Base-by-base conservation (phyloP, 2,329 filamentous ascomycete species). In the Aspergillus sclerotialis region DNA sequence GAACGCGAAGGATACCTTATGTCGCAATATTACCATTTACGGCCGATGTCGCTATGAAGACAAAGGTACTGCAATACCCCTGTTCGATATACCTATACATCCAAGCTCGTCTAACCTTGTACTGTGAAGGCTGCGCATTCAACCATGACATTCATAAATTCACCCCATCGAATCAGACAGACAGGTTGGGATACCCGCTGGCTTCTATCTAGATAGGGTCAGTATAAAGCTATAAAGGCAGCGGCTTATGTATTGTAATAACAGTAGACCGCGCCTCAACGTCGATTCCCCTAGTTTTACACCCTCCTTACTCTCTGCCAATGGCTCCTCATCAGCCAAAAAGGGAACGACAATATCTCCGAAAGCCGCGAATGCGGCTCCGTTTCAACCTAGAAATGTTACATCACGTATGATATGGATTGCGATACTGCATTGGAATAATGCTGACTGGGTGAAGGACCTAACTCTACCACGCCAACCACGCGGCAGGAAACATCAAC, bases 281-380 rank as follows among this genome's bases (percentile, higher is more conserved):
- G 92, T 94, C 54, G 92, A 96, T 53, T 96, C 92, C 7, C 90
- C 92, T 9, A 86, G 90, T 30, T 98, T 98, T 60, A 95, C 87
- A 0, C 90, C 90, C 24, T 66, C 76, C 10, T 34, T 59, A 17
- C 39, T 62, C 11, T 53, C 60, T 21, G 50, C 55, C 19, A 65
- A 65, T 34, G 62, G 61, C 23, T 55, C 55, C 3, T 42, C 46
- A 13, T 36, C 44, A 25, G 45, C 55, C 15, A 87, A 87, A 61
- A 83, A 83, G 51, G 74, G 81, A 7, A 81, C 81, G 7, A 58
- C 63, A 8, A 88, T 96, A 44, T 92, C 89, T 6, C 86, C 88
- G 1, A 88, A 93, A 62, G 84, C 86, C 36, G 89, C 84, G n/a
- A 92, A 76, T 58, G 92, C 90, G 14, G 84, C 87, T 13, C 80